Evolutionary conservation across 2,329 filamentous ascomycete genomes (phyloP).

Genomic region (Xylariaceae sp.): DNA sequence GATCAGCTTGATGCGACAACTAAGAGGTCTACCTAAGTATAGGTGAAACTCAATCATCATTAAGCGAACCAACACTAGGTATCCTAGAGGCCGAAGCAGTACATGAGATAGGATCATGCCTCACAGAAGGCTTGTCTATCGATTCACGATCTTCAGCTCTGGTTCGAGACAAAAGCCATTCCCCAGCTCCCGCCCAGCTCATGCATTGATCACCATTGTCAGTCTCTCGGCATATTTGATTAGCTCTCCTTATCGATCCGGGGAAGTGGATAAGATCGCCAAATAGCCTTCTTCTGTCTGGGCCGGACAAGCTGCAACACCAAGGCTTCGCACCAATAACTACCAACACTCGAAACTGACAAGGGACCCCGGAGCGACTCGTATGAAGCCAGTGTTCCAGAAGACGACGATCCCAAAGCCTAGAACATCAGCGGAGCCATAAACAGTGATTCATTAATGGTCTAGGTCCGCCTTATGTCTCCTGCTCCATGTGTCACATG

Average conservation of each 20-base stretch:
- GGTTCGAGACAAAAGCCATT: slow-evolving; percentile 12
- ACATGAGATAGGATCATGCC: no score
- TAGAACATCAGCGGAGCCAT: slow-evolving; percentile 17
- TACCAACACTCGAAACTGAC: slow-evolving; percentile 5
- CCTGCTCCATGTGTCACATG: slow-evolving; percentile 20
- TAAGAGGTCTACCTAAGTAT: not conserved
- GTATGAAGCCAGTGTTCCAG: slow-evolving; percentile 23
- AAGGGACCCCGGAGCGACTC: slow-evolving; percentile 23
- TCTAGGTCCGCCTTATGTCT: slow-evolving; percentile 16
- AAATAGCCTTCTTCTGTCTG: not conserved
- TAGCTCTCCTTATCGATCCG: slow-evolving; percentile 9
- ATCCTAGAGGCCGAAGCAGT: no score
- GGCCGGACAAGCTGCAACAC: not conserved
- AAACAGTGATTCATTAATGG: slow-evolving; percentile 12
- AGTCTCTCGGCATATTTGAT: not conserved
- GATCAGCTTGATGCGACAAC: no score
- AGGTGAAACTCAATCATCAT: slow-evolving; percentile 7
- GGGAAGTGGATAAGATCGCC: slow-evolving; percentile 24
- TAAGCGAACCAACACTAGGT: not conserved
- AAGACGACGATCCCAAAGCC: slow-evolving; percentile 21
- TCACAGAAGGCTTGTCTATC: slow-evolving; percentile 14
- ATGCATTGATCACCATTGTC: slow-evolving; percentile 6
- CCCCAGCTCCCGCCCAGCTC: slow-evolving; percentile 6
- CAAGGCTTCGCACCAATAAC: not conserved
- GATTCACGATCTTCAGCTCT: slow-evolving; percentile 10